These are phyloP conservation scores for Diaporthe citri DNA, from an alignment of 2,329 filamentous ascomycete genomes.

Conservation along the genomic window DNA sequence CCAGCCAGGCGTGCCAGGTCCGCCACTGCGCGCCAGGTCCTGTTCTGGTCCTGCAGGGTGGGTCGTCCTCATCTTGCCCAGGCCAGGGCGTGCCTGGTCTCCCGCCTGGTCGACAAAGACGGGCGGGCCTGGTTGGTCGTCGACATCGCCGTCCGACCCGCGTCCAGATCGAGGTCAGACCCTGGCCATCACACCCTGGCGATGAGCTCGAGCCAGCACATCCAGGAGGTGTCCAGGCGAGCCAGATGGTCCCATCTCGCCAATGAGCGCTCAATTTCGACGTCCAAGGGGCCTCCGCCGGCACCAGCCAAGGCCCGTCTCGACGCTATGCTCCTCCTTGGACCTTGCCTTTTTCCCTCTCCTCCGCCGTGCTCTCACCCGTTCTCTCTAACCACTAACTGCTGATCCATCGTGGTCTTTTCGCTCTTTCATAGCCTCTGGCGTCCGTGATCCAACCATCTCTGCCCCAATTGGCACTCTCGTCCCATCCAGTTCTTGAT, in stretches of 20 bases:
- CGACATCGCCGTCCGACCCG: slow-evolving; percentile 29
- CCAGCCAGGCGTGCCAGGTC: slow-evolving; percentile 3
- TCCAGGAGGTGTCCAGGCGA: slow-evolving; percentile 35
- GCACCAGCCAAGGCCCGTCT: slow-evolving; percentile 30
- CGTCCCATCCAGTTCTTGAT: slow-evolving; percentile 35
- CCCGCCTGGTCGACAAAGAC: slow-evolving; percentile 30
- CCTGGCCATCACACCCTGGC: slow-evolving; percentile 21
- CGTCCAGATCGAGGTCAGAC: slow-evolving; percentile 32
- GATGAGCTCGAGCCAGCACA: slow-evolving; percentile 37
- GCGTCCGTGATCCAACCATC: slow-evolving; percentile 39
- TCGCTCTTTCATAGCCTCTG: slow-evolving; percentile 37
- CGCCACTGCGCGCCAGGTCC: not conserved
- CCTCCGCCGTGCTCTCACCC: slow-evolving; percentile 35
- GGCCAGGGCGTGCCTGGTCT: slow-evolving; percentile 29
- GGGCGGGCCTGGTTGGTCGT: slow-evolving; percentile 32
- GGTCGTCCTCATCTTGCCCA: slow-evolving; percentile 24
- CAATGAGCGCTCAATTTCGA: slow-evolving; percentile 42
- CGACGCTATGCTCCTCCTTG: slow-evolving; percentile 30
- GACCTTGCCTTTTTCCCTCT: slow-evolving; percentile 34
- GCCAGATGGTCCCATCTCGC: slow-evolving; percentile 40
- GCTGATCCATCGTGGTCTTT: slow-evolving; percentile 40
- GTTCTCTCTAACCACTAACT: slow-evolving; percentile 28
- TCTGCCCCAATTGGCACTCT: slow-evolving; percentile 30
- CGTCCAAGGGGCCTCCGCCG: slow-evolving; percentile 39
- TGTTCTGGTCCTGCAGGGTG: not conserved